These are phyloP conservation scores for Barbarea vulgaris DNA, from an alignment of 345 rosid genomes.

Conservation along the genomic window DNA sequence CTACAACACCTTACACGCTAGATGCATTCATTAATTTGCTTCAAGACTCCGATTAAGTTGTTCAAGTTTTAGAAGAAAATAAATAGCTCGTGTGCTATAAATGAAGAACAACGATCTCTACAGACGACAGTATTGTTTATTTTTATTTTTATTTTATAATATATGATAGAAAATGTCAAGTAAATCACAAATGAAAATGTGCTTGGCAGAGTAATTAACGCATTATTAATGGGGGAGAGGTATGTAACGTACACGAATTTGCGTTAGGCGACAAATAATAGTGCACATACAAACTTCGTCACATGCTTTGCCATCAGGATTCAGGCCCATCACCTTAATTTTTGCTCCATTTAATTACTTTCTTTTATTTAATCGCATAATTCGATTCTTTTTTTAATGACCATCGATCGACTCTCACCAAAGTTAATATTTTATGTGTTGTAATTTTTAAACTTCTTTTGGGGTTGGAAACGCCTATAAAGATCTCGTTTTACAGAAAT, in stretches of 20 bases:
- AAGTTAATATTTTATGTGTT: background rate
- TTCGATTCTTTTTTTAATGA: background rate
- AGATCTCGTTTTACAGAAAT: background rate
- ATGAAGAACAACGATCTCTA: too few relatives aligned
- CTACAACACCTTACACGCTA: background rate
- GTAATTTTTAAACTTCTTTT: background rate
- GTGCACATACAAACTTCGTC: slow-evolving; percentile 23
- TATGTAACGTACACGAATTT: slow-evolving; percentile 40
- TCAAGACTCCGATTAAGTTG: background rate
- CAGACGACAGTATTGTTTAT: background rate
- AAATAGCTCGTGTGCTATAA: too few relatives aligned
- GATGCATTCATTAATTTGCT: background rate
- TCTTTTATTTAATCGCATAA: background rate
- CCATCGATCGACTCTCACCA: background rate
- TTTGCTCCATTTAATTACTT: background rate
- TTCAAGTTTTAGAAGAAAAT: background rate
- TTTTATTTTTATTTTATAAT: too few relatives aligned
- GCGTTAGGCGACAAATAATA: slow-evolving; percentile 29
- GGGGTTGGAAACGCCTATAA: background rate
- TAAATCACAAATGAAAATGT: slow-evolving; percentile 21
- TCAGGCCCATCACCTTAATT: slow-evolving; percentile 27
- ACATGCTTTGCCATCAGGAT: slow-evolving; percentile 31
- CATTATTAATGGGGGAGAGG: slow-evolving; percentile 24
- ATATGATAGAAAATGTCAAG: background rate
- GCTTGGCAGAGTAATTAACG: slow-evolving; percentile 37